Evolutionary conservation across 176 grass and related monocot species (phyloP).

Genomic region (Panicum miliaceum): DNA sequence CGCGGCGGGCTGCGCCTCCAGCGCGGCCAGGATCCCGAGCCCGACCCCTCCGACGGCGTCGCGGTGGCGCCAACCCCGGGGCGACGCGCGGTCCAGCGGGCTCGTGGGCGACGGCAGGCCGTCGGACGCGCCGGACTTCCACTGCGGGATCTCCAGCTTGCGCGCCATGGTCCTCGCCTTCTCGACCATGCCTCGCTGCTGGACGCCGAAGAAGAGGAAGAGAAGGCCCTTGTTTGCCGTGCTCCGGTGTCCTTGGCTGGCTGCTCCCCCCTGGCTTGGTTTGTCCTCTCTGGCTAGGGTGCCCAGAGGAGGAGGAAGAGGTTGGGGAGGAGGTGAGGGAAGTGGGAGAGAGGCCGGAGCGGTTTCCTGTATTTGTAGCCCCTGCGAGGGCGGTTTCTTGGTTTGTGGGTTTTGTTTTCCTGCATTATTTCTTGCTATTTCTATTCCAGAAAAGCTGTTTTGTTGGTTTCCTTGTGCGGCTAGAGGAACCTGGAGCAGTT

Average conservation of each 20-base stretch:
- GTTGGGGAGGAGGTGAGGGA: not conserved
- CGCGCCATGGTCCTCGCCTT: constrained; percentile 37
- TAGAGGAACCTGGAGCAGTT: not conserved
- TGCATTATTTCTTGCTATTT: not conserved
- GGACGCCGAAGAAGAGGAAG: not conserved
- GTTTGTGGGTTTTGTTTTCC: not conserved
- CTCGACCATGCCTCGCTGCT: constrained; percentile 33
- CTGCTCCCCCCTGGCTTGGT: not conserved
- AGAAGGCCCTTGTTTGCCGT: not conserved
- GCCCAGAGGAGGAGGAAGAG: not conserved
- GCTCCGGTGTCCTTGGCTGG: constrained; percentile 22
- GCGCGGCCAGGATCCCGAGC: constrained; percentile 79
- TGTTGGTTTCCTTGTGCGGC: constrained; percentile 15
- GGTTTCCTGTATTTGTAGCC: constrained; percentile 52
- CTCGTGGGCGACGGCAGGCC: constrained; percentile 50
- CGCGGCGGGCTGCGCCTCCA: constrained; percentile 36
- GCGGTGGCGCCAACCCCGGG: constrained; percentile 50
- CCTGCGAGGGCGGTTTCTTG: constrained; percentile 23
- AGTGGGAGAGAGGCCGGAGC: not conserved
- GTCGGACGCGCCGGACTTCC: constrained; percentile 30
- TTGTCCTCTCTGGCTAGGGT: not conserved
- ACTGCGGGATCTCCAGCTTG: constrained; percentile 40
- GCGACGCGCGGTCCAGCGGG: constrained; percentile 60
- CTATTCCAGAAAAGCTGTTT: not conserved
- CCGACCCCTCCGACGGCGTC: constrained; percentile 66